Evolutionary conservation across 164 flowering plant genomes (phyloP).

Genomic region (Umbellularia californica): DNA sequence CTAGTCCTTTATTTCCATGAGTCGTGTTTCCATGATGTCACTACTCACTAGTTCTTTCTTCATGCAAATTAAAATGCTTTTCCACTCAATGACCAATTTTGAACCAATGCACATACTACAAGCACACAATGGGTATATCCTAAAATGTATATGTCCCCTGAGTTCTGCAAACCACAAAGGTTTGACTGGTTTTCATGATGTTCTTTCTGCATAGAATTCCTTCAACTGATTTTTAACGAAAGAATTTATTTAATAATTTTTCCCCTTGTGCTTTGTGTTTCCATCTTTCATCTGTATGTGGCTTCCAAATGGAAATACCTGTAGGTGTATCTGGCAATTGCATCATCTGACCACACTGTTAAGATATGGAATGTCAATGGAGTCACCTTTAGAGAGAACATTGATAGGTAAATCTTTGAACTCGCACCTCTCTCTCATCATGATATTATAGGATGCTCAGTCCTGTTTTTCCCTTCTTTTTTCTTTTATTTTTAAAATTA

Average conservation of each 20-base stretch:
- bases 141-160: conserved; percentile 91
- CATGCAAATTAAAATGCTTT: background rate
- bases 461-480: background rate
- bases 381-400: conserved; percentile 76
- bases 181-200: conserved; percentile 15
- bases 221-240: background rate
- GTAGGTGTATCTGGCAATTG: conserved; percentile 75
- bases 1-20: background rate
- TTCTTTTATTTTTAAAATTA: no score
- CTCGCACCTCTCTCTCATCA: background rate
- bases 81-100: conserved; percentile 75
- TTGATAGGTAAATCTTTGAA: conserved; percentile 46
- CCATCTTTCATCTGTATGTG: background rate
- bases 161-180: conserved; percentile 82
- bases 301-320: conserved; percentile 3
- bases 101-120: conserved; percentile 94
- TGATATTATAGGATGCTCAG: background rate
- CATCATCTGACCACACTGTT: conserved; percentile 90
- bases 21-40: background rate
- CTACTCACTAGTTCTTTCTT: background rate
- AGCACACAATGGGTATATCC: conserved; percentile 85
- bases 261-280: background rate
- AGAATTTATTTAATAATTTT: background rate
- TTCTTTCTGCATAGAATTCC: background rate
- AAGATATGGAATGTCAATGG: conserved; percentile 98